Conservation (phyloP, 2,329 filamentous ascomycete species). For the Colletotrichum coccodes region DNA sequence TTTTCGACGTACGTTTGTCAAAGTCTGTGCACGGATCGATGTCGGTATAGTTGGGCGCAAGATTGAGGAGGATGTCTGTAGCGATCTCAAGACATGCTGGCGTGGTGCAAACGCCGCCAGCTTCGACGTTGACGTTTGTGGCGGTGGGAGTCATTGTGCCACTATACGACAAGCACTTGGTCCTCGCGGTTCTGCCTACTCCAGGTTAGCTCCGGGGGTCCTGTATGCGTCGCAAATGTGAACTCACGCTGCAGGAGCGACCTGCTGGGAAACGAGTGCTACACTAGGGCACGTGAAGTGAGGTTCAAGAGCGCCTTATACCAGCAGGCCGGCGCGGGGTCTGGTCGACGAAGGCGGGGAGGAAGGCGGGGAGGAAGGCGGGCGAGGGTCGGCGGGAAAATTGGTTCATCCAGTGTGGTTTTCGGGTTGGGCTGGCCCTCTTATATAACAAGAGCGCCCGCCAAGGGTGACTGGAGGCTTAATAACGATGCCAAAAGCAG, state of each 20-base stretch:
- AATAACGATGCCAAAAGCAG: neutral
- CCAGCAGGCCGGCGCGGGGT: too few relatives aligned
- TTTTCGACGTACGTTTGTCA: constrained; percentile 55
- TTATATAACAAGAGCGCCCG: neutral
- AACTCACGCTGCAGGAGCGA: neutral
- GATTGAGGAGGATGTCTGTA: constrained; percentile 38
- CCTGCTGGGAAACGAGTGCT: neutral
- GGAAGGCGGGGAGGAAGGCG: neutral
- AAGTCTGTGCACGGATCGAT: constrained; percentile 77
- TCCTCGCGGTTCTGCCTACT: neutral
- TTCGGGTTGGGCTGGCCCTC: neutral
- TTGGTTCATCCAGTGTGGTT: constrained; percentile 5
- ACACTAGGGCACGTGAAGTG: neutral
- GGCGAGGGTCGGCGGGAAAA: neutral
- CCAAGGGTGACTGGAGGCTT: neutral
- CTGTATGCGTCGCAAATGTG: neutral
- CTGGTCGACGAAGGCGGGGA: neutral
- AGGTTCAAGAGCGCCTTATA: neutral
- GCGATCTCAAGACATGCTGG: constrained; percentile 41
- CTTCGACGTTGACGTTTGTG: neutral
- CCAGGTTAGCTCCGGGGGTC: neutral
- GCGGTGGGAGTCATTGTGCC: constrained; percentile 12
- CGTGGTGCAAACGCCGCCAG: constrained; percentile 35
- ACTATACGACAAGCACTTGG: neutral
- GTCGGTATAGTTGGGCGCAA: constrained; percentile 59